These are phyloP conservation scores for Mycena vitilis DNA, from an alignment of 768 basidiomycete genomes.

Conservation along the genomic window DNA sequence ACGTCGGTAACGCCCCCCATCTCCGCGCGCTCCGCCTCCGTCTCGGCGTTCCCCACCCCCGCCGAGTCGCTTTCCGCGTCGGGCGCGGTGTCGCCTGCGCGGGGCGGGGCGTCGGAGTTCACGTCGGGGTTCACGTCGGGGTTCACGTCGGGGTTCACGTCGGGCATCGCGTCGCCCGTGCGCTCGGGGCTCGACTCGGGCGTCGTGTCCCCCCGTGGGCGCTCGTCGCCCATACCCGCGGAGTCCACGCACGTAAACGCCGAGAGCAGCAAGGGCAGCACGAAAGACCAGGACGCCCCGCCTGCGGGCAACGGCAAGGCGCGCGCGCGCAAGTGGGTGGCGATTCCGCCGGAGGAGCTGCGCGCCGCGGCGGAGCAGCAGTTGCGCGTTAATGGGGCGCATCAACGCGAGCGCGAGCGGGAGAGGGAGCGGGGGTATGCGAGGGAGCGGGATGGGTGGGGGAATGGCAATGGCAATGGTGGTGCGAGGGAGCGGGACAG, in stretches of 20 bases:
- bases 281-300: no score
- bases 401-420: neutral
- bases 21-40: neutral
- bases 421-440: neutral
- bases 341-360: slow-evolving; percentile 61
- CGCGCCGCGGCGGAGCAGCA: slow-evolving; percentile 55
- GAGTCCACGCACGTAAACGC: no score
- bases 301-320: neutral
- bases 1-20: neutral
- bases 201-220: no score
- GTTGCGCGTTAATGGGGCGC: slow-evolving; percentile 9
- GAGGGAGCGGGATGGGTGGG: neutral
- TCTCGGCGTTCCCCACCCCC: slow-evolving; percentile 19
- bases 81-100: slow-evolving; percentile 14
- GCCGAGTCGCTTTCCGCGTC: slow-evolving; percentile 11
- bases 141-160: neutral
- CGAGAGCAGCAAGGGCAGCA: no score
- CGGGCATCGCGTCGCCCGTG: neutral
- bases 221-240: neutral
- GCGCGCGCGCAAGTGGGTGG: slow-evolving; percentile 56
- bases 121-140: neutral
- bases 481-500: neutral
- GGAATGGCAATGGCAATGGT: no score
- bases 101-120: neutral
- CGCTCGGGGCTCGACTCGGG: neutral